A percentile compares a stretch with the other conserved stretches of the same genome.
These are phyloP conservation scores for Xylaria sp. DNA, from an alignment of 2,329 filamentous ascomycete species.

Conservation along the genomic window DNA sequence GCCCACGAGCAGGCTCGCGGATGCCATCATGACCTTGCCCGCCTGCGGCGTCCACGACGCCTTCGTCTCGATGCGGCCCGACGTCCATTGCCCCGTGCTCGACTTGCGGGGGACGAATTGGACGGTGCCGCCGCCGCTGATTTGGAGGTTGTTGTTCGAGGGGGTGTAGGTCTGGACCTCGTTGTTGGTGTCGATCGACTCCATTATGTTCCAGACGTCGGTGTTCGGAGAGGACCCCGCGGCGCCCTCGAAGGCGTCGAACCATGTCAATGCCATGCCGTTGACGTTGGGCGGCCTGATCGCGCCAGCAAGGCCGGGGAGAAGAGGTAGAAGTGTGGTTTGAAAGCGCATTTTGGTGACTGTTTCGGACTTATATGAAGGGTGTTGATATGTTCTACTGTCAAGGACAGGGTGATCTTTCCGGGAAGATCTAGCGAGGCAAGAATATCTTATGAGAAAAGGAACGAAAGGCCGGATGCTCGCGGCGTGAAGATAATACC, in stretches of 20 bases:
- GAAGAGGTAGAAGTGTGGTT: slow-evolving; percentile 43
- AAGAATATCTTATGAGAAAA: slow-evolving; percentile 18
- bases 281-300: slow-evolving; percentile 46
- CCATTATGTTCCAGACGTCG: slow-evolving; percentile 46
- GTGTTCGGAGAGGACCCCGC: slow-evolving; percentile 44
- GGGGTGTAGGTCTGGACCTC: slow-evolving; percentile 63
- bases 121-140: slow-evolving; percentile 61
- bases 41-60: slow-evolving; percentile 58
- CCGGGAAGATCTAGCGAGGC: slow-evolving; percentile 18
- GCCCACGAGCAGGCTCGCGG: slow-evolving; percentile 61
- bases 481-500: slow-evolving; percentile 35
- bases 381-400: slow-evolving; percentile 28
- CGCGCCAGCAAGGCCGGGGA: slow-evolving; percentile 46
- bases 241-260: slow-evolving; percentile 47
- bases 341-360: slow-evolving; percentile 47
- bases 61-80: slow-evolving; percentile 64
- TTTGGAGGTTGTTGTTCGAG: slow-evolving; percentile 60
- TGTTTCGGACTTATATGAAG: slow-evolving; percentile 31
- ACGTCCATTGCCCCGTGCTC: slow-evolving; percentile 60
- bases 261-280: slow-evolving; percentile 46
- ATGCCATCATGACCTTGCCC: slow-evolving; percentile 59
- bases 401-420: slow-evolving; percentile 21
- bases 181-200: slow-evolving; percentile 60
- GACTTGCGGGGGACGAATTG: slow-evolving; percentile 62
- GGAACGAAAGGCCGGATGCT: slow-evolving; percentile 33